Evolutionary conservation across 352 stramenopile species (phyloP).

Genomic region (Pythium dissimile): DNA sequence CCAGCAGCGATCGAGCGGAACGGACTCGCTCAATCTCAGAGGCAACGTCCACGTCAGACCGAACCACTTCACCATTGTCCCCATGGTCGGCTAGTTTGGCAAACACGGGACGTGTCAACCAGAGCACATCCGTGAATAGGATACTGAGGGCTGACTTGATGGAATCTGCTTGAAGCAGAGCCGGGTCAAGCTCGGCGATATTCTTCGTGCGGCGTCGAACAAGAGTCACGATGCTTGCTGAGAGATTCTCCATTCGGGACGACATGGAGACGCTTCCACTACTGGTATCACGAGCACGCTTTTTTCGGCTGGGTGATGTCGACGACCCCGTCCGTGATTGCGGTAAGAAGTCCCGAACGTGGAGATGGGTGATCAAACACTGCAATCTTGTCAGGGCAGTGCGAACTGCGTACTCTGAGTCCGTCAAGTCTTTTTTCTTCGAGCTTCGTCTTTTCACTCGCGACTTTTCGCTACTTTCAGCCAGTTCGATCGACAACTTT

Average conservation of each 20-base stretch:
- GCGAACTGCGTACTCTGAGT: conserved; percentile 69
- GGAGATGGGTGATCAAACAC: conserved; percentile 58
- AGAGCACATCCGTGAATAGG: conserved; percentile 75
- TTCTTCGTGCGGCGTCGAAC: conserved; percentile 46
- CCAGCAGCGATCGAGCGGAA: conserved; percentile 35
- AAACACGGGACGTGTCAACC: conserved; percentile 67
- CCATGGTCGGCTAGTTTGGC: conserved; percentile 24
- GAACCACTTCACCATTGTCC: neutral
- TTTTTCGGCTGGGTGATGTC: conserved; percentile 4
- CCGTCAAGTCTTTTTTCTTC: conserved; percentile 47
- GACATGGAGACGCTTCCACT: neutral
- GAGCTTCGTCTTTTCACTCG: conserved; percentile 13
- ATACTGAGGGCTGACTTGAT: conserved; percentile 66
- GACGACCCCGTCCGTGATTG: neutral
- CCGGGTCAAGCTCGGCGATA: conserved; percentile 43
- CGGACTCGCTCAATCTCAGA: conserved; percentile 43
- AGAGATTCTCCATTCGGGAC: conserved; percentile 37
- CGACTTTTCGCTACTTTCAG: conserved; percentile 16
- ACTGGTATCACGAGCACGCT: conserved; percentile 1
- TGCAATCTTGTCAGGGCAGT: conserved; percentile 54
- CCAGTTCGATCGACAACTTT: conserved; percentile 27
- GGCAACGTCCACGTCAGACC: neutral
- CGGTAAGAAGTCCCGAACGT: conserved; percentile 61
- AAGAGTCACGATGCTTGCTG: conserved; percentile 33
- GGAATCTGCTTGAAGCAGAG: conserved; percentile 49